These are phyloP conservation scores for Trypanosoma rangeli DNA, from an alignment of 208 protist genomes.

Conservation along the genomic window DNA sequence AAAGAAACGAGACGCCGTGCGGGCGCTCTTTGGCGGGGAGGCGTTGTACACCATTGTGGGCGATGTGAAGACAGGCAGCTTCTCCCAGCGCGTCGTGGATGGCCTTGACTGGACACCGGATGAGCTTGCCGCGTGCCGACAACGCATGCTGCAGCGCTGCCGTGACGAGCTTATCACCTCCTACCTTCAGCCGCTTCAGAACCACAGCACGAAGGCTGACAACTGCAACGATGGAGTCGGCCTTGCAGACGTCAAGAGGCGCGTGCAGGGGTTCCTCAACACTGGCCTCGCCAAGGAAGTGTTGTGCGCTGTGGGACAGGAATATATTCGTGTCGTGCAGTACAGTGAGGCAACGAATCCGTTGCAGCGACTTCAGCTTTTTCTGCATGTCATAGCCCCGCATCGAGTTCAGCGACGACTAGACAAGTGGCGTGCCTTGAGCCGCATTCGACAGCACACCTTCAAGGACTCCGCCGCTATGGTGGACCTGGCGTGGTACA, in stretches of 20 bases:
- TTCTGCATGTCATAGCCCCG: slow-evolving; percentile 30
- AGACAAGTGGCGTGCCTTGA: slow-evolving; percentile 42
- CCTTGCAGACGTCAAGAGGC: slow-evolving; percentile 23
- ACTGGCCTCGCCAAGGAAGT: slow-evolving; percentile 83
- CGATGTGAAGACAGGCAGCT: slow-evolving; percentile 71
- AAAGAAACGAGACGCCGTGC: slow-evolving; percentile 71
- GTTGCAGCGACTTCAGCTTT: slow-evolving; percentile 27
- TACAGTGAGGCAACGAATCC: slow-evolving; percentile 42
- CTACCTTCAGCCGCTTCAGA: slow-evolving; percentile 38
- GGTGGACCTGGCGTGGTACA: slow-evolving; percentile 83
- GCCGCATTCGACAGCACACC: slow-evolving; percentile 51
- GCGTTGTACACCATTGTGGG: slow-evolving; percentile 44
- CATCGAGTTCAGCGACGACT: slow-evolving; percentile 43
- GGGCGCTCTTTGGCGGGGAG: slow-evolving; percentile 83
- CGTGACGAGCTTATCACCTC: slow-evolving; percentile 62
- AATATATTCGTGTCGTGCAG: slow-evolving; percentile 61
- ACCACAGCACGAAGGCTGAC: slow-evolving; percentile 1
- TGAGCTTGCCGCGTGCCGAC: slow-evolving; percentile 61
- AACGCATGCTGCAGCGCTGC: slow-evolving; percentile 62
- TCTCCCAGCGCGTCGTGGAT: slow-evolving; percentile 81
- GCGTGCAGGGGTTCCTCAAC: slow-evolving; percentile 47
- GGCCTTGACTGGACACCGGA: slow-evolving; percentile 76
- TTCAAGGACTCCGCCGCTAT: slow-evolving; percentile 78
- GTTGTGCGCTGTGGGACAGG: slow-evolving; percentile 57
- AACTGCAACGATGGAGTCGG: slow-evolving; percentile 13